A percentile compares a stretch with the other conserved stretches of the same genome.
phyloP scores from a whole-genome alignment of 257 asterid genomes.

The Primulina tabacum region DNA sequence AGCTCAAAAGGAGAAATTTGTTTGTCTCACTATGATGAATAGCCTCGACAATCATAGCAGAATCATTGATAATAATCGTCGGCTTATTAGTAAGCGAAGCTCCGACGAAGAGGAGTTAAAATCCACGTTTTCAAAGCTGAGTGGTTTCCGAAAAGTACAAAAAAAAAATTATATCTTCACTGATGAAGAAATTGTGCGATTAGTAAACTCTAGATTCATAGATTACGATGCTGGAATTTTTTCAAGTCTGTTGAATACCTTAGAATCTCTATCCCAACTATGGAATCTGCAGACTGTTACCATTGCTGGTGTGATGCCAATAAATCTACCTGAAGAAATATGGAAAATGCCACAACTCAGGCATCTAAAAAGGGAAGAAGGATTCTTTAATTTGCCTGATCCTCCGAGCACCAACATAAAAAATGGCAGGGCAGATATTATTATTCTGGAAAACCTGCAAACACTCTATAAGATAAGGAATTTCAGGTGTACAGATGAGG shows the following conservation, averaged over 20 bases:
- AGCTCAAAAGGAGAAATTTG: conserved; percentile 23
- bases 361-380: neutral
- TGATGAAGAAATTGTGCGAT: too few relatives aligned
- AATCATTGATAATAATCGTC: neutral
- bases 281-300: conserved; percentile 15
- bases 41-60: neutral
- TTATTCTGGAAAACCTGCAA: neutral
- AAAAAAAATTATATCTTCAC: too few relatives aligned
- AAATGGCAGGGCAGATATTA: neutral
- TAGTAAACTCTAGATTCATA: too few relatives aligned
- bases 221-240: too few relatives aligned
- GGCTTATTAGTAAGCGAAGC: neutral
- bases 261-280: neutral
- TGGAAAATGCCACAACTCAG: conserved; percentile 19
- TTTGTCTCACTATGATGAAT: neutral
- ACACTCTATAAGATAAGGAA: neutral
- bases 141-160: too few relatives aligned
- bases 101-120: neutral
- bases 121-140: too few relatives aligned
- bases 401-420: too few relatives aligned
- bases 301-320: neutral
- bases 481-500: neutral
- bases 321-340: neutral
- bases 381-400: too few relatives aligned
- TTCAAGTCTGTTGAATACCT: too few relatives aligned